These are phyloP conservation scores for Ophiobolus disseminans DNA, from an alignment of 2,329 filamentous ascomycete species.

Conservation along the genomic window DNA sequence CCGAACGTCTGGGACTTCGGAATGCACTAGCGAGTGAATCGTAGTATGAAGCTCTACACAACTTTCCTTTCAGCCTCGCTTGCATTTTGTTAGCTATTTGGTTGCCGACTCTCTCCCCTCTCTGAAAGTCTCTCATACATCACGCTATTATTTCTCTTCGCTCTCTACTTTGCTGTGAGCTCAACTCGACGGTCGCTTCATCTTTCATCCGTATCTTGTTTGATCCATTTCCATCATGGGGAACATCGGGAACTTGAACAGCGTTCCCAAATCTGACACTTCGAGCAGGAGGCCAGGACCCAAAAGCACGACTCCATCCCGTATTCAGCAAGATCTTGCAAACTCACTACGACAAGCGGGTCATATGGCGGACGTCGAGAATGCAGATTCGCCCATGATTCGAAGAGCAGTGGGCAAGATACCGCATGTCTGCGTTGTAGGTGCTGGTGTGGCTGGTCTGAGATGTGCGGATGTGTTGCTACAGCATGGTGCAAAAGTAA, in stretches of 20 bases:
- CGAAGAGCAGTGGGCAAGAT: constrained; percentile 42
- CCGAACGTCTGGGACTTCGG: no score
- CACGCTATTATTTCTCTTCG: no score
- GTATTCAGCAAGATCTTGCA: constrained; percentile 45
- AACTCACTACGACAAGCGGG: constrained; percentile 35
- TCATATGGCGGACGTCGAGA: constrained; percentile 26
- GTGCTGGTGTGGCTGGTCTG: constrained; percentile 74
- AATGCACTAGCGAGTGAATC: no score
- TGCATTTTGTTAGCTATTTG: no score
- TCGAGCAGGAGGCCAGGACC: constrained; percentile 25
- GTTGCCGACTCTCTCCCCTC: no score
- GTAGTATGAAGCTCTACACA: no score
- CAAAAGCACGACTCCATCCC: constrained; percentile 27
- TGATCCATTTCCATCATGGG: constrained; percentile 20
- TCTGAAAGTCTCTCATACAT: no score
- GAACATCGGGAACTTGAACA: constrained; percentile 35
- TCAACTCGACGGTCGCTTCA: no score
- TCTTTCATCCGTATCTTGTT: neutral
- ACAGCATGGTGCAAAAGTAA: constrained; percentile 70
- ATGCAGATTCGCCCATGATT: constrained; percentile 31
- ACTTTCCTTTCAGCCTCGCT: no score
- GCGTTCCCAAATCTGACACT: constrained; percentile 37
- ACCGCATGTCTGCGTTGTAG: constrained; percentile 70
- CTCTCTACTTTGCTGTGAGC: no score
- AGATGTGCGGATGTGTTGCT: constrained; percentile 73